These are phyloP conservation scores for Penicillium cosmopolitanum DNA, from an alignment of 495 filamentous ascomycete genomes.

Conservation along the genomic window DNA sequence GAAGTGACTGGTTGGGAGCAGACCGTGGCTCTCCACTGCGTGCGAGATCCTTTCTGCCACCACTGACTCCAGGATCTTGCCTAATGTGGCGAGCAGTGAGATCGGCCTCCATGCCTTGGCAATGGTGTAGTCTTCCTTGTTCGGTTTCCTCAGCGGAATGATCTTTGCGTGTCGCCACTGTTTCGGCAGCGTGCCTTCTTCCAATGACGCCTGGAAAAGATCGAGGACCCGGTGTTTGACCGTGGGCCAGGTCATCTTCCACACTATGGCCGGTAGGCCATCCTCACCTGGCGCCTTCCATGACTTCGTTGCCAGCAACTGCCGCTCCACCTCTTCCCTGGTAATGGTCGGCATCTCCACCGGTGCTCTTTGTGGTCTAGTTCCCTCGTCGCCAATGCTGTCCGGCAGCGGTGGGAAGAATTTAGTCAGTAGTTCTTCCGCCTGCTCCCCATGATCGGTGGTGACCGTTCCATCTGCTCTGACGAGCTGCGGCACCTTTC, in stretches of 20 bases:
- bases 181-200: conserved; percentile 15
- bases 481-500: conserved; percentile 22
- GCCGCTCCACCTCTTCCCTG: conserved; percentile 27
- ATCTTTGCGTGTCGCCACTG: conserved; percentile 24
- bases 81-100: conserved; percentile 32
- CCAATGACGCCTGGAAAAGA: conserved; percentile 22
- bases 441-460: conserved; percentile 24
- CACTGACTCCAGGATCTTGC: conserved; percentile 34
- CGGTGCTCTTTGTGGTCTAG: conserved; percentile 24
- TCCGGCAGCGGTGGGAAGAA: conserved; percentile 35
- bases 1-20: too few species aligned
- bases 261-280: conserved; percentile 29
- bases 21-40: conserved; percentile 25
- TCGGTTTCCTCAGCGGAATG: conserved; percentile 27
- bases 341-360: conserved; percentile 23
- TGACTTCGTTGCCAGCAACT: conserved; percentile 21
- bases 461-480: conserved; percentile 22
- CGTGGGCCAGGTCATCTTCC: conserved; percentile 32
- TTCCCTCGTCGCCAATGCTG: conserved; percentile 23
- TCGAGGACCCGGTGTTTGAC: conserved; percentile 32
- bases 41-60: conserved; percentile 33
- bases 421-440: conserved; percentile 24
- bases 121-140: conserved; percentile 28
- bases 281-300: conserved; percentile 30
- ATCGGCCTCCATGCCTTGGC: conserved; percentile 34